A percentile compares a stretch with the other conserved stretches of the same genome.
Conservation (phyloP, 1,139 yeast genomes). For the Hansenula lynferdii region DNA sequence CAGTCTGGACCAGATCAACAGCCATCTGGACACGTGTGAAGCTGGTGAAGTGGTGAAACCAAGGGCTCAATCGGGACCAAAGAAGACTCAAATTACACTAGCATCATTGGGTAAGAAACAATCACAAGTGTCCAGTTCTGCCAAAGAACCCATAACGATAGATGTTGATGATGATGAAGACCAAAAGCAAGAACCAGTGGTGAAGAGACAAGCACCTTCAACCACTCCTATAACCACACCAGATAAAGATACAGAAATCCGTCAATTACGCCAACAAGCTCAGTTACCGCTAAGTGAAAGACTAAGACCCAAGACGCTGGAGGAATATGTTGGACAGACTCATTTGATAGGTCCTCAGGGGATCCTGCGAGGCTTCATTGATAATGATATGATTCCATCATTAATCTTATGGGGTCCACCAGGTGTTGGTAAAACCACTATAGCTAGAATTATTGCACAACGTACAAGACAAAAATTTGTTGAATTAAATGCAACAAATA, state of each 20-base stretch:
- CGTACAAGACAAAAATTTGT: slow-evolving; percentile 48
- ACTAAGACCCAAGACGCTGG: slow-evolving; percentile 67
- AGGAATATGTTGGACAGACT: slow-evolving; percentile 83
- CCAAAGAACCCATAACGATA: neutral
- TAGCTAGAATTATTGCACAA: slow-evolving; percentile 40
- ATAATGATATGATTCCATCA: slow-evolving; percentile 64
- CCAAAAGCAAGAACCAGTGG: too few species aligned
- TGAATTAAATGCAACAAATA: slow-evolving; percentile 83
- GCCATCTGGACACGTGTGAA: slow-evolving; percentile 23
- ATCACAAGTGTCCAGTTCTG: neutral
- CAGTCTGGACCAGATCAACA: slow-evolving; percentile 17
- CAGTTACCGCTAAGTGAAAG: slow-evolving; percentile 81
- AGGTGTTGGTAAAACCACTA: slow-evolving; percentile 91
- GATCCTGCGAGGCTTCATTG: slow-evolving; percentile 62
- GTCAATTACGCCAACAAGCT: slow-evolving; percentile 39
- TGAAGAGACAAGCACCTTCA: neutral
- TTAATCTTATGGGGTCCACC: slow-evolving; percentile 95
- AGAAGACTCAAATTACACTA: neutral
- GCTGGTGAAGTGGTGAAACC: neutral
- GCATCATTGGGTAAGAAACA: slow-evolving; percentile 1
- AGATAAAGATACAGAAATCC: slow-evolving; percentile 26
- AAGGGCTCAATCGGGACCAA: neutral
- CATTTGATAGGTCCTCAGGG: slow-evolving; percentile 77
- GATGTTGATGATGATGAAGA: neutral
- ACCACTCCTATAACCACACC: neutral